These are phyloP conservation scores for Phycomyces blakesleeanus DNA, from an alignment of 192 early-diverging fungal genomes.

Conservation along the genomic window DNA sequence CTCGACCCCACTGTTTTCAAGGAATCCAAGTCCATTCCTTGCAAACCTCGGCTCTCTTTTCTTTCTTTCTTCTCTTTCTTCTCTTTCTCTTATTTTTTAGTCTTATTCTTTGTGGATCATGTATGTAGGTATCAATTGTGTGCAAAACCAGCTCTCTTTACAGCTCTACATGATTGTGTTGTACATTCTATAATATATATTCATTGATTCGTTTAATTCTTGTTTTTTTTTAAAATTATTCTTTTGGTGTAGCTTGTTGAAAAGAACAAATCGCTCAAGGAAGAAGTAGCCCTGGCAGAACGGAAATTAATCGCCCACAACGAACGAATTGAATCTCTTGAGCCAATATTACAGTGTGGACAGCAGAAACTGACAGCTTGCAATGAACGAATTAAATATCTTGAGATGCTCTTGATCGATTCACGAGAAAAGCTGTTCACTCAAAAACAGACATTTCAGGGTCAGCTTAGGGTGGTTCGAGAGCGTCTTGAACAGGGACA, in stretches of 20 bases:
- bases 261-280: constrained; percentile 93
- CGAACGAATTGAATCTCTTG: constrained; percentile 74
- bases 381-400: constrained; percentile 82
- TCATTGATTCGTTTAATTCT: too few species aligned
- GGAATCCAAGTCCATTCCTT: constrained; percentile 71
- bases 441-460: constrained; percentile 74
- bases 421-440: constrained; percentile 73
- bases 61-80: too few species aligned
- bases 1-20: constrained; percentile 86
- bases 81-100: too few species aligned
- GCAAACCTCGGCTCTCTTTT: too few species aligned
- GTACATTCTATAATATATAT: too few species aligned
- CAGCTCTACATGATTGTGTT: too few species aligned
- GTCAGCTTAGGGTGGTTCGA: constrained; percentile 63
- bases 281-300: constrained; percentile 81
- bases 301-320: constrained; percentile 86
- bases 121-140: constrained; percentile 79
- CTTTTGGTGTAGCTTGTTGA: constrained; percentile 66
- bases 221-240: too few species aligned
- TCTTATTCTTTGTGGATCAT: too few species aligned
- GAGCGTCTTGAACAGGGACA: constrained; percentile 71
- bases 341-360: too few species aligned
- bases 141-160: constrained; percentile 72
- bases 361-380: constrained; percentile 86
- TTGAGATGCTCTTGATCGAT: constrained; percentile 79